Base-by-base conservation (phyloP, 805 yeast genomes). In the Pichia membranifaciens region DNA sequence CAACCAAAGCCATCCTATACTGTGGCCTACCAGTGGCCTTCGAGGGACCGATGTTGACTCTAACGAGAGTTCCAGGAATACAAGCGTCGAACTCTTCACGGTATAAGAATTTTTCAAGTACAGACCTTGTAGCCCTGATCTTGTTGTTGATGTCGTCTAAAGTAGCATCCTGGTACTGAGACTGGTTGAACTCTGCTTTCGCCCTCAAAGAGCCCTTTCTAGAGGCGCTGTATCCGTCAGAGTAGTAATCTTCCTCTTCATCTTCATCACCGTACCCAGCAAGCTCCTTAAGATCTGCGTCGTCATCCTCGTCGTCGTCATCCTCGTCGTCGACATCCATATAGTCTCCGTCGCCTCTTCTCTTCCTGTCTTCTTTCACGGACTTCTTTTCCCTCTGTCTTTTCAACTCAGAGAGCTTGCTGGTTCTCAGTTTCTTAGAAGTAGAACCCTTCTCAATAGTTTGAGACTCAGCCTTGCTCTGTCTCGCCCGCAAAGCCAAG, bases 1-100 rank as follows among this genome's bases (percentile, higher is more conserved):
- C 84, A 38, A 93, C 80, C 60, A 79, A 83, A 42, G 91, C 95
- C 78, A 91, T 76, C 57, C 97, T 76, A 66, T 93, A 91, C 45
- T 78, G 76, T 10, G 83, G 76, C 58, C 72, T 70, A 28, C 83
- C 79, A 12, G 81, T 76, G 39, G 79, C 74, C 47, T 74, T 74
- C 57, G 82, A 84, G 37, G 70, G 59, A 9, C 96, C 96, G 47
- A 93, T 77, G 61, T 87, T 89, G 47, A 93, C 81, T 54, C 90
- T 78, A 32, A 90, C 95, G 61, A 74, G 87, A 43, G 95, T 81
- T 18, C 87, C 95, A 17, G 76, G 71, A 15, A 87, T 76, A 0
- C 76, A 75, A 17, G 78, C 80, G 40, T 76, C 80, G 63, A 95
- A 90, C 31, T 81, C 89, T 12, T 93, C 90, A 65, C 89, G 82